Evolutionary conservation across 1,284 basidiomycete genomes (phyloP).

Genomic region (Ganoderma lingzhi): DNA sequence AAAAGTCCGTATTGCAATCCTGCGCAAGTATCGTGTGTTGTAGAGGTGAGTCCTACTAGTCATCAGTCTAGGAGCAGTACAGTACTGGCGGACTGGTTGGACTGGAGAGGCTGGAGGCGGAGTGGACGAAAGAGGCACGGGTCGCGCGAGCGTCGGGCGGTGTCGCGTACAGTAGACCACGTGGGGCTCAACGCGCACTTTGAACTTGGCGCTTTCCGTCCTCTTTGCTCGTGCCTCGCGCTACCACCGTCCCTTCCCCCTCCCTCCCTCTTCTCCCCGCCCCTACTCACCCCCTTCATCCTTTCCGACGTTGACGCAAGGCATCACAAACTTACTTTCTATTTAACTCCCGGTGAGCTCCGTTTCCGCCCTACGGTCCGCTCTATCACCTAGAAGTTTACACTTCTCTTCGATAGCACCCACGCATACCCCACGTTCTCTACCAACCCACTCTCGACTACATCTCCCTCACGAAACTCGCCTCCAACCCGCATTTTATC

Average conservation of each 20-base stretch:
- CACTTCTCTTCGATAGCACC: slow-evolving; percentile 16
- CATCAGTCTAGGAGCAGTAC: not conserved
- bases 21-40: not conserved
- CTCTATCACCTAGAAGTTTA: slow-evolving; percentile 21
- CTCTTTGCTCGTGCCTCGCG: not conserved
- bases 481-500: slow-evolving; percentile 19
- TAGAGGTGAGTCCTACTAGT: not conserved
- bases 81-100: not conserved
- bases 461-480: slow-evolving; percentile 24
- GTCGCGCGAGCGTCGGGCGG: slow-evolving; percentile 3
- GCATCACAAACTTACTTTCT: not conserved
- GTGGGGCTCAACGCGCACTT: slow-evolving; percentile 2
- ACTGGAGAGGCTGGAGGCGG: not conserved
- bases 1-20: not conserved
- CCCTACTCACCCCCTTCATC: not conserved
- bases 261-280: not conserved
- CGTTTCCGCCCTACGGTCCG: not conserved
- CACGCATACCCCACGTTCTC: slow-evolving; percentile 41
- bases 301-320: not conserved
- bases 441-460: slow-evolving; percentile 36
- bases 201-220: slow-evolving; percentile 9
- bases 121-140: slow-evolving; percentile 1
- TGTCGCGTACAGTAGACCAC: slow-evolving; percentile 4
- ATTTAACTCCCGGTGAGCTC: not conserved
- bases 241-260: slow-evolving; percentile 13